Percentiles rank a stretch among this genome's conserved stretches.
phyloP scores from a whole-genome alignment of 2,329 filamentous ascomycete species.

The Cercospora berteroae region DNA sequence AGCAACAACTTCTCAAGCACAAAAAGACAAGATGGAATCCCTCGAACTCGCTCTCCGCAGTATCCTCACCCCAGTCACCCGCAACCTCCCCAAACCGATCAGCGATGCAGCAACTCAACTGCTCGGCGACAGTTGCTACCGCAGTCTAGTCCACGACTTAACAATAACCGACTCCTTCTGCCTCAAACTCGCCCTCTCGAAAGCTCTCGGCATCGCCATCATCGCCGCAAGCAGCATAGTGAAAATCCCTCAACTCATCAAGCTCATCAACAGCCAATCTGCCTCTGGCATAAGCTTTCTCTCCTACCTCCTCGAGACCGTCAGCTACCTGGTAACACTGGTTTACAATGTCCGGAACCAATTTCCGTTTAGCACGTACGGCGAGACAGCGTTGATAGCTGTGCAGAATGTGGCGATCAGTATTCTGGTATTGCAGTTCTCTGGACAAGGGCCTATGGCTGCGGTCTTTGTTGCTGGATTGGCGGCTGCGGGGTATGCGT shows the following conservation, averaged over 20 bases:
- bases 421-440: conserved; percentile 80
- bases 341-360: conserved; percentile 88
- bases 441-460: conserved; percentile 64
- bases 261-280: conserved; percentile 78
- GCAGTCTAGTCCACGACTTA: conserved; percentile 78
- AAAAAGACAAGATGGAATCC: conserved; percentile 43
- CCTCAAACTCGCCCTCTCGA: conserved; percentile 85
- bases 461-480: conserved; percentile 77
- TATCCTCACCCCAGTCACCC: conserved; percentile 46
- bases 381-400: conserved; percentile 89
- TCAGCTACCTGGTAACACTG: conserved; percentile 80
- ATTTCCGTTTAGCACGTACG: conserved; percentile 95
- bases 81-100: conserved; percentile 64
- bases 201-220: conserved; percentile 89
- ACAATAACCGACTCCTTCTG: conserved; percentile 74
- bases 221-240: conserved; percentile 86
- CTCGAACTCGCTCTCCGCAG: conserved; percentile 46
- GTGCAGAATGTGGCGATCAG: conserved; percentile 90
- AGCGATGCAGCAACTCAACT: conserved; percentile 73
- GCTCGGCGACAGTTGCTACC: conserved; percentile 81
- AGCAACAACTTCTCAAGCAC: not conserved
- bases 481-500: conserved; percentile 64
- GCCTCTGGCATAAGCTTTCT: conserved; percentile 83
- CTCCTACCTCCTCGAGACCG: conserved; percentile 88
- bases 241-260: conserved; percentile 95